Base-by-base conservation (phyloP, 768 basidiomycete genomes). In the Trametes cinnabarina region DNA sequence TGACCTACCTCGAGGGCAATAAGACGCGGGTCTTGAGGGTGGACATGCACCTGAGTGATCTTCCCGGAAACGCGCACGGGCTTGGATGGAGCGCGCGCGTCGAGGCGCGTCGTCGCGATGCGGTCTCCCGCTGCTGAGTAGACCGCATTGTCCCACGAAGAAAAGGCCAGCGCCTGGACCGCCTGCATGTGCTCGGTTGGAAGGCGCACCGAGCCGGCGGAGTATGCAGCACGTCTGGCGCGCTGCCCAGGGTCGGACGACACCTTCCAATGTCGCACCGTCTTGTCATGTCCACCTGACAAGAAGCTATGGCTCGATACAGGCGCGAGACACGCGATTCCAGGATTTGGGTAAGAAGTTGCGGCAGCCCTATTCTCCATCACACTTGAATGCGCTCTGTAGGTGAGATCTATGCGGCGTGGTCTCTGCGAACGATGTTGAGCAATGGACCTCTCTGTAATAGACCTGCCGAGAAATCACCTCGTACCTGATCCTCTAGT, bases 281-380 rank as follows among this genome's bases (percentile, higher is more conserved):
- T 66, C 65, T 77, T 76, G 68, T 82, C 79, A 63, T 76, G 71
- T 26, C 78, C 80, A 51, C 79, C 80, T 34, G 80, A 76, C 55
- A 82, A 72, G 68, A 83, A 82, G 64, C 65, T 69, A 23, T 66
- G 63, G 61, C 65, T 68, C 57, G 52, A 58, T 55, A 73, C 68
- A 41, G 76, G 69, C 56, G 77, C 73, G 61, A 82, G 75, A 67
- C 77, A 75, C 52, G 69, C 77, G 28, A 82, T 71, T 46, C 77
- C 76, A 30, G 57, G 66, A 47, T 66, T 67, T 1, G 57, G 65
- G 39, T 54, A 53, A 12, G 65, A 57, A 19, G 50, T 55, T 12
- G 63, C 65, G 15, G 49, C 25, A 7, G 20, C 15, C 40, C 57
- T 65, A 63, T 77, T 69, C 56, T 70, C 68, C 48, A 65, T 59